Evolutionary conservation across 805 yeast species (phyloP), one percentile per base, ranked within the genome.

Genomic region (Yarrowia yakushimensis): DNA sequence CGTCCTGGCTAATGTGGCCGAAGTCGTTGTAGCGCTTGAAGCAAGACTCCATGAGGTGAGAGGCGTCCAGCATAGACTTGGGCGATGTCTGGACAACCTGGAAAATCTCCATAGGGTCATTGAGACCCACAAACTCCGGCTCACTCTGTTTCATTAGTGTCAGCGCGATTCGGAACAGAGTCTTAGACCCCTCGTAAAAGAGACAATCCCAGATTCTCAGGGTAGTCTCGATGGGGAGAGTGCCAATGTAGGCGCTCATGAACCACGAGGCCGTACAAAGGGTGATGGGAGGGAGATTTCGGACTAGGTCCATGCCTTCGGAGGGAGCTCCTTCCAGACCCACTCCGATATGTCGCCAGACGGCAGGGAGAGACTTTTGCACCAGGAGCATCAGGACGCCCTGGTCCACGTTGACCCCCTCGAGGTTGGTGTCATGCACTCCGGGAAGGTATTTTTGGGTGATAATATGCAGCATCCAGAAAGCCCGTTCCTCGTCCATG

Each of bases 261-360:
- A 94, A 94, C 99, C 99, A 94, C 62, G 96, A 85, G 0, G 97
- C 93, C 0, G 98, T 94, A 67, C 96, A 94, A 48, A 94, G 79
- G 0, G 97, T 88, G 4, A 94, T 82, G 1, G 97, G 96, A 1
- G 99, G 98, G 45, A 92, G 75, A 67, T 87, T 86, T 15, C 83
- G 79, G 31, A 93, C 78, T 65, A 89, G 75, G 17, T 59, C 54
- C 41, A 55, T 39, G 28, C 48, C 61, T 54, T 36, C 43, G 23
- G 61, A 37, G 15, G 18, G 48, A 74, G 80, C 63, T 18, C 75
- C 75, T 33, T 77, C 82, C 41, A 79, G 73, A 31, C 76, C 72
- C 10, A 70, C 71, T 18, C 77, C 75, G 12, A 84, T 74, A 54
- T 77, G 78, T 6, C 76, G 73, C 97, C 97, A 93, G 39, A 90